Evolutionary conservation across 2,329 filamentous ascomycete genomes (phyloP).

Genomic region (Golovinomyces cichoracearum): DNA sequence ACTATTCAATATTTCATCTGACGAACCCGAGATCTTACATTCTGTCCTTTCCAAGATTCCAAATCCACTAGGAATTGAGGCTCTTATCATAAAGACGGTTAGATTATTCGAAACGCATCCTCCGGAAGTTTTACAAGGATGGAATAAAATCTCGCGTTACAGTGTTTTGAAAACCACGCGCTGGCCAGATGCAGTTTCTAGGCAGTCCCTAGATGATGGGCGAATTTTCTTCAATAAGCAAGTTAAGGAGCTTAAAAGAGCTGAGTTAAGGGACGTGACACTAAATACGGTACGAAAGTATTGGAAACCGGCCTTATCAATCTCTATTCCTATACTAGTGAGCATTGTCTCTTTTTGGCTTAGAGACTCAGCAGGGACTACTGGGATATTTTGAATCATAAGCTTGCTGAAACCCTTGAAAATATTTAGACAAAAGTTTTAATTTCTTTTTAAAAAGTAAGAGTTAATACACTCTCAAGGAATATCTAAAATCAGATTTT

Average conservation of each 20-base stretch:
- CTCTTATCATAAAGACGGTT: slow-evolving; percentile 40
- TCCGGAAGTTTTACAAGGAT: slow-evolving; percentile 44
- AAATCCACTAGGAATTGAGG: slow-evolving; percentile 52
- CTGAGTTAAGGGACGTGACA: slow-evolving; percentile 29
- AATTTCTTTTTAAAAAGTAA: too few species aligned
- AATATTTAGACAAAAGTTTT: too few species aligned
- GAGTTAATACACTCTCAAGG: too few species aligned
- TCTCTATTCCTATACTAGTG: slow-evolving; percentile 39
- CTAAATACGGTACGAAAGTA: slow-evolving; percentile 33
- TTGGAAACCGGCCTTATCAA: slow-evolving; percentile 33
- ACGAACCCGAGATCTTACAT: slow-evolving; percentile 83
- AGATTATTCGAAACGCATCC: slow-evolving; percentile 39
- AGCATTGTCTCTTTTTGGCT: slow-evolving; percentile 44
- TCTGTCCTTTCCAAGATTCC: slow-evolving; percentile 71
- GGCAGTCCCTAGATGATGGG: slow-evolving; percentile 39
- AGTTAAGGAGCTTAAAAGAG: slow-evolving; percentile 40
- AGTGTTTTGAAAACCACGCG: slow-evolving; percentile 72
- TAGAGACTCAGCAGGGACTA: slow-evolving; percentile 26
- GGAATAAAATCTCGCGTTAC: slow-evolving; percentile 42
- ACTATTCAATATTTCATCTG: slow-evolving; percentile 55
- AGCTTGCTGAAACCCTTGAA: too few species aligned
- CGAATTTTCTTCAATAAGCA: slow-evolving; percentile 43
- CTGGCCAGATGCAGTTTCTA: slow-evolving; percentile 21
- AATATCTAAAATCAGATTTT: too few species aligned
- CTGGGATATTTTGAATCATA: too few species aligned